These are phyloP conservation scores for Knufia petricola DNA, from an alignment of 2,329 filamentous ascomycete species.

Conservation along the genomic window DNA sequence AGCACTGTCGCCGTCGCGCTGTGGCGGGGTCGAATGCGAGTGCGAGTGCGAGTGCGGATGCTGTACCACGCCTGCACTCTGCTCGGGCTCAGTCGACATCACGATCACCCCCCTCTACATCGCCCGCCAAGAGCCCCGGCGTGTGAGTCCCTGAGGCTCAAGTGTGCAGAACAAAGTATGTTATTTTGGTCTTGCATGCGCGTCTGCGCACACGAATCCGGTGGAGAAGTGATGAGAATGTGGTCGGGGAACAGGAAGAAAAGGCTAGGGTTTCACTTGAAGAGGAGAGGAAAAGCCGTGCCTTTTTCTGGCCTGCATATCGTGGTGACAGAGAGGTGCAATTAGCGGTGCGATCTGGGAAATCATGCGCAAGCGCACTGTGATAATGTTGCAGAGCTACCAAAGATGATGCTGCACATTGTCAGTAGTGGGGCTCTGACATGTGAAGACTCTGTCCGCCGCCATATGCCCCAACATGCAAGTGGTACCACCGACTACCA, in stretches of 20 bases:
- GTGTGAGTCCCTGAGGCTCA: background rate
- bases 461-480: background rate
- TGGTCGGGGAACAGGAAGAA: background rate
- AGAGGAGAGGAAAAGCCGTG: background rate
- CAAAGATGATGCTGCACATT: too few species aligned
- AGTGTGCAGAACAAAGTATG: background rate
- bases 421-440: background rate
- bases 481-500: background rate
- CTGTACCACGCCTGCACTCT: constrained; percentile 2
- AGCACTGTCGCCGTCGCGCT: background rate
- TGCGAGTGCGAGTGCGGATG: too few species aligned
- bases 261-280: background rate
- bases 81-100: constrained; percentile 8
- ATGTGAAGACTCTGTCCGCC: constrained; percentile 7
- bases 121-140: background rate
- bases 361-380: too few species aligned
- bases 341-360: background rate
- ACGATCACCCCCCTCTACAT: constrained; percentile 7
- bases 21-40: background rate
- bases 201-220: background rate
- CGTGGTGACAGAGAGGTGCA: background rate
- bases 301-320: constrained; percentile 1
- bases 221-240: constrained; percentile 1
- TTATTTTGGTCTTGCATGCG: too few species aligned
- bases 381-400: too few species aligned